Base-by-base conservation (phyloP, 2,329 filamentous ascomycete species). In the Fusarium newnesense region DNA sequence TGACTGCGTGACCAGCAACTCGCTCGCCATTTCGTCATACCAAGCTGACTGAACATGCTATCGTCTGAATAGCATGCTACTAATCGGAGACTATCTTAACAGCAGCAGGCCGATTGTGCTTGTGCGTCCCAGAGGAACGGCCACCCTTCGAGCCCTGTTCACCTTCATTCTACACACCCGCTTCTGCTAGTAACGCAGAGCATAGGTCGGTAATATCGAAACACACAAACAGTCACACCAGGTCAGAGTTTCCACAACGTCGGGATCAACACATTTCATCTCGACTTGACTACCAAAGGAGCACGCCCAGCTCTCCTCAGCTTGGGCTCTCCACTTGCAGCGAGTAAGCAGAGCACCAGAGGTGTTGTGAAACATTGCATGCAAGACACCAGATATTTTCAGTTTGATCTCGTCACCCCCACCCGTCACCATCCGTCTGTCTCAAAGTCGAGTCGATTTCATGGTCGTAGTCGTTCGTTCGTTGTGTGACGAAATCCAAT, bases 241-340 rank as follows among this genome's bases (percentile, higher is more conserved):
- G 60, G 56, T 70, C 73, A 63, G 72, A 61, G 37, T 64, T 74
- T 77, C 75, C 78, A 67, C 77, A 62, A 67, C 73, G 67, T 77
- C 70, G 75, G 73, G 78, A 74, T 80, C 79, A 80, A 81, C 80
- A 76, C 78, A 79, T 75, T 80, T 80, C 80, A 79, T 80, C 79
- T 81, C 79, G 77, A 80, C 80, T 78, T 80, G 80, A 79, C 80
- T 82, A 82, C 77, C 80, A 80, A 80, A 78, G 74, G 73, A 77
- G 75, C 76, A 78, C 69, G 72, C 74, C 73, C 70, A 74, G 62
- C 70, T 72, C 74, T 77, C 70, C 67, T 77, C 70, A 71, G 74
- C 69, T 65, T 75, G 66, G 66, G 60, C 54, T 67, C 67, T 67
- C 68, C 70, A 71, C 66, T 67, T 65, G 68, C 62, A 39, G 42